Percentiles rank a stretch among this genome's conserved stretches.
phyloP scores from a whole-genome alignment of 1,284 basidiomycete genomes.

The Irpex sp. region DNA sequence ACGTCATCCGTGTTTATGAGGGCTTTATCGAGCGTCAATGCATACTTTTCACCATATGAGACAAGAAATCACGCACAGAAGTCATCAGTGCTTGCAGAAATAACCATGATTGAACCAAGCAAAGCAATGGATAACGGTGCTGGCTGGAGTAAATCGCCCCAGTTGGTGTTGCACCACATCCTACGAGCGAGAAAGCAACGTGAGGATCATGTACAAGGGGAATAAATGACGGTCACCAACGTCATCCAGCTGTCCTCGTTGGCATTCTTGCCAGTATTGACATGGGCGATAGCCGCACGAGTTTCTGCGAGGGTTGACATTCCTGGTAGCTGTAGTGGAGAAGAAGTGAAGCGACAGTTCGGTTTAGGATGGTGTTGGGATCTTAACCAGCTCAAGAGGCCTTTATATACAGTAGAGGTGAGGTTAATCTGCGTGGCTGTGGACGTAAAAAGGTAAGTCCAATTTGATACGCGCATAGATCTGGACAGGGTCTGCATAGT shows the following conservation, averaged over 20 bases:
- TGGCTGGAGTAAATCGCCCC: constrained; percentile 14
- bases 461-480: no score
- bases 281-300: neutral
- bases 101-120: constrained; percentile 11
- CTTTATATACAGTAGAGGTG: no score
- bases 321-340: neutral
- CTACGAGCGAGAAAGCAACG: neutral
- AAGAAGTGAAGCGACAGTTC: neutral
- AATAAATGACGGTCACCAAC: neutral
- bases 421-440: no score
- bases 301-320: neutral
- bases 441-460: no score
- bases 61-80: constrained; percentile 7
- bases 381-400: no score
- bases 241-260: constrained; percentile 1
- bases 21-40: neutral
- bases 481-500: no score
- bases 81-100: constrained; percentile 8
- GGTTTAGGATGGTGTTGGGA: neutral
- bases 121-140: constrained; percentile 14
- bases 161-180: constrained; percentile 15
- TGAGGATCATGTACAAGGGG: neutral
- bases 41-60: neutral
- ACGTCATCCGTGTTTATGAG: neutral
- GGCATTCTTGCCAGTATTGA: neutral